Conservation (phyloP, 2,329 filamentous ascomycete species). For the Penicillium concentricum region DNA sequence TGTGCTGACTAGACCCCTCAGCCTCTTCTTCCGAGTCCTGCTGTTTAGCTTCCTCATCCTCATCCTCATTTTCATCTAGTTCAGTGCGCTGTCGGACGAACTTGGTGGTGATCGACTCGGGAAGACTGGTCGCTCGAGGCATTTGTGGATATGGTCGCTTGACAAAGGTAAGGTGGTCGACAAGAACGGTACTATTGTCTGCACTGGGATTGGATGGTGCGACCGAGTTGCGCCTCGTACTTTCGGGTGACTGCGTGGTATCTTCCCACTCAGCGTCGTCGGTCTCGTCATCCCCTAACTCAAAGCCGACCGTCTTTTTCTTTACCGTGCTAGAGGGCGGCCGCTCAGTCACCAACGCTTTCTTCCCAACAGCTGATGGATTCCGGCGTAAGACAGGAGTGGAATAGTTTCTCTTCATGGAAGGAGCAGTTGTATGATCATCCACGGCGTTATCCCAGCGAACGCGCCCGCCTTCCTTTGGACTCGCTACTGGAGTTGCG, state of each 20-base stretch:
- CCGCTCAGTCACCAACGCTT: conserved; percentile 36
- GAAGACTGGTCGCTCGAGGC: conserved; percentile 40
- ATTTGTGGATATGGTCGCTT: conserved; percentile 42
- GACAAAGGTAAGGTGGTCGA: conserved; percentile 43
- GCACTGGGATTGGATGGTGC: conserved; percentile 36
- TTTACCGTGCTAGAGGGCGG: conserved; percentile 37
- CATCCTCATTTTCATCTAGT: conserved; percentile 19
- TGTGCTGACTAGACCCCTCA: conserved; percentile 18
- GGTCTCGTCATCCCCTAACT: conserved; percentile 44
- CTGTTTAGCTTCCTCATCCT: conserved; percentile 18
- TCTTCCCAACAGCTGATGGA: conserved; percentile 40
- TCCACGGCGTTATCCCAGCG: conserved; percentile 45
- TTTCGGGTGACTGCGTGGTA: conserved; percentile 49
- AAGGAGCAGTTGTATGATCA: conserved; percentile 32
- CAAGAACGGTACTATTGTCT: conserved; percentile 36
- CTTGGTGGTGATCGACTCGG: conserved; percentile 36
- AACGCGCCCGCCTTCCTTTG: conserved; percentile 37
- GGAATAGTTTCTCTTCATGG: conserved; percentile 49
- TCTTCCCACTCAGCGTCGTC: conserved; percentile 51
- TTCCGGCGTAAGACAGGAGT: conserved; percentile 44
- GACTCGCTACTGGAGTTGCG: conserved; percentile 44
- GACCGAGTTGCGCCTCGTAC: conserved; percentile 47
- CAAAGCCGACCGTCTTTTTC: conserved; percentile 50
- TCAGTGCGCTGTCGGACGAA: conserved; percentile 28
- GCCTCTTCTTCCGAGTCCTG: conserved; percentile 20